Base-by-base conservation (phyloP, 177 flowering plant species). In the Vitis hybrid region DNA sequence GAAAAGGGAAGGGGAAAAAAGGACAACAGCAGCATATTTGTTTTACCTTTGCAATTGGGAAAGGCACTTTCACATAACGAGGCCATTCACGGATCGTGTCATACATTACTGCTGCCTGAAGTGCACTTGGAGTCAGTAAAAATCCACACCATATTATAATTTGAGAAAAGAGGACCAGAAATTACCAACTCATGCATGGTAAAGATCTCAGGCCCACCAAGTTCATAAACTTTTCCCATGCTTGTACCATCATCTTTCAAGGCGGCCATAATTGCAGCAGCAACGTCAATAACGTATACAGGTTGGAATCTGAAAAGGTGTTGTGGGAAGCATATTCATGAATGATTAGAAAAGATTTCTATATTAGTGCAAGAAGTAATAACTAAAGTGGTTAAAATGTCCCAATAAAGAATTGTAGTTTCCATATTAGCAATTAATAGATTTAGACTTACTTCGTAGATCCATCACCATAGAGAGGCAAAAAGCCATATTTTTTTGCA, bases 221-320 rank as follows among this genome's bases (percentile, higher is more conserved):
- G 90, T 79, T 95, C 98, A 77, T 91, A 95, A 60, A 81, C 75
- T 77, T 91, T 95, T 55, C 99, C 99, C 94, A 88, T 95, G 80
- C 98, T 91, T 59, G 83, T 60, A n/a, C 97, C 99, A 75, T 95
- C 91, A 81, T 95, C 99, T 80, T 90, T 88, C 86, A 95, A 78
- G 56, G 97, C 88, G 4, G 94, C 81, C 65, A 89, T 56, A 71
- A 93, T 77, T 77, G 92, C 98, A 77, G 87, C 93, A 78, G 99
- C 99, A 84, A 93, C 98, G 77, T 93, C 99, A 65, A 82, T 79
- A 66, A 95, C 98, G 80, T 88, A 95, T 40, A 91, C 99, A 51
- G 98, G 99, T 74, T 95, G 99, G 75, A 95, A 85, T 79, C 98
- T 95, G 89, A 70, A 68, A 55, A n/a, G 48, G 10, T 17, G 19